Evolutionary conservation across 306 rosid species (phyloP), one percentile per base, ranked within the genome.

Genomic region (Vicia villosa): DNA sequence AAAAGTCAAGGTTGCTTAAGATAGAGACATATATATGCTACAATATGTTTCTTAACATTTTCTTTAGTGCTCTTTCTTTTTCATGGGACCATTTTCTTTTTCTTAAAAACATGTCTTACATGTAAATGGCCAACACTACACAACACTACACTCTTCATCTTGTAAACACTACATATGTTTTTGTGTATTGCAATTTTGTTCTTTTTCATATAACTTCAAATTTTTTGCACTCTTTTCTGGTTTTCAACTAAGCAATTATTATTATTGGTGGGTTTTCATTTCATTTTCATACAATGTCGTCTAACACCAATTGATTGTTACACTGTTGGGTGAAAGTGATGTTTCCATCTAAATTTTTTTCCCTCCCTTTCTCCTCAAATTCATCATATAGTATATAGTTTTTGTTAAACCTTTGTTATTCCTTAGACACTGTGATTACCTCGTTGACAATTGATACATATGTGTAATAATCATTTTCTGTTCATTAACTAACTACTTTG

Each of bases 341-440:
- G 63, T 73, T 59, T 65, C 42, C 52, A 68, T 63, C 73, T 55
- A 13, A 15, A 42, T 9, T 60, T 3, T 2, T 60, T 67, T 79
- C 72, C 72, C 68, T 58, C 75, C 49, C 46, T 11, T 47, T 55
- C 72, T 61, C 66, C 72, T 56, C 66, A 77, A 63, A 13, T 63
- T 38, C 64, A 28, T 56, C 26, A 22, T 8, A 26, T 5, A 73
- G 55, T 49, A 7, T n/a, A 26, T 69, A 21, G 22, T 37, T 47
- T 3, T 66, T 12, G 86, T 74, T 84, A 40, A 70, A 73, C 84
- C 85, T 83, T 85, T 90, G 82, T 62, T 79, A 76, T 83, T 85
- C 77, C 63, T 82, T 84, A 77, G 82, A 83, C 58, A 50, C 0
- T 73, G 83, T 88, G 83, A 90, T 87, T 84, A 81, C 81, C 87